Evolutionary conservation across 1,284 basidiomycete genomes (phyloP).

Genomic region (Ganoderma resinaceum): DNA sequence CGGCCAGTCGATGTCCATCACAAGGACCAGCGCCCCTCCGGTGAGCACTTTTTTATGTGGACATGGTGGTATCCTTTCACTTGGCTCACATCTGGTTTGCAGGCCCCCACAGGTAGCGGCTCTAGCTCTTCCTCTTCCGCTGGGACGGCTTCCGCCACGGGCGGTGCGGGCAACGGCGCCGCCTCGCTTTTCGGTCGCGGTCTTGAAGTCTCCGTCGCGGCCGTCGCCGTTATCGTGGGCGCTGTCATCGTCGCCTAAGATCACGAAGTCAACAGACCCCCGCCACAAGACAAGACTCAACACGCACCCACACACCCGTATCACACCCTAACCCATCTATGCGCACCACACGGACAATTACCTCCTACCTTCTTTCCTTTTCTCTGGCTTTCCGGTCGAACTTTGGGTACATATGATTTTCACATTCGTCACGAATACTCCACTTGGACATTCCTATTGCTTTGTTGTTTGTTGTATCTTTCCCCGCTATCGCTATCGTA

Average conservation of each 20-base stretch:
- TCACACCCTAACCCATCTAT: not conserved
- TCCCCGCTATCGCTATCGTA: not conserved
- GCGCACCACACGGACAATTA: not conserved
- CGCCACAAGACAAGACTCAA: not conserved
- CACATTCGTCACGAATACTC: not conserved
- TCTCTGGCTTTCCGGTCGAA: not conserved
- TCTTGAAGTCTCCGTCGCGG: constrained; percentile 18
- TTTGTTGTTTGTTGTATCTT: not conserved
- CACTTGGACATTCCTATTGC: not conserved
- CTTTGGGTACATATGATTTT: not conserved
- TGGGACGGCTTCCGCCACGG: constrained; percentile 17
- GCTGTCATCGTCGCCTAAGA: constrained; percentile 21
- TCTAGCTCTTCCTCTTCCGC: not conserved
- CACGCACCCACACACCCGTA: not conserved
- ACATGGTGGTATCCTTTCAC: not conserved
- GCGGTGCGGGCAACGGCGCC: constrained; percentile 25
- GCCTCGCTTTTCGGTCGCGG: constrained; percentile 13
- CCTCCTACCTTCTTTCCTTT: not conserved
- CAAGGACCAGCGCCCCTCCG: constrained; percentile 2
- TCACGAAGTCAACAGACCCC: no score
- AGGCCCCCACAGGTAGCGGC: not conserved
- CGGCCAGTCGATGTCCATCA: not conserved
- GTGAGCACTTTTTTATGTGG: not conserved
- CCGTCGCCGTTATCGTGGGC: constrained; percentile 23
- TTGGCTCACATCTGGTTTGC: not conserved